Conservation (phyloP, 768 basidiomycete genomes). For the Pulveroboletus ravenelii region DNA sequence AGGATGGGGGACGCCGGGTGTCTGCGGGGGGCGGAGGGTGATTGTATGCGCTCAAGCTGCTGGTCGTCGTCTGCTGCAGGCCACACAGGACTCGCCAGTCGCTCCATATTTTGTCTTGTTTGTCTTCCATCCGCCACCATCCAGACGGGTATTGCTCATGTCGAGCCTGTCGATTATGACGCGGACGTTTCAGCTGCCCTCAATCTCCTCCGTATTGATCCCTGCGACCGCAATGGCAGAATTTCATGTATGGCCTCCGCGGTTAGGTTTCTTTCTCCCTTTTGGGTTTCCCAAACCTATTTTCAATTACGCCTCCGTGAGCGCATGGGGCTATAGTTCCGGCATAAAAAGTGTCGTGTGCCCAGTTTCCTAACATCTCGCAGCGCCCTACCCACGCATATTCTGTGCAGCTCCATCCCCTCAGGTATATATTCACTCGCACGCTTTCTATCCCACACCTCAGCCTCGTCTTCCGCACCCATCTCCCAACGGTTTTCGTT, state of each 20-base stretch:
- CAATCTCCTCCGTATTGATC: constrained; percentile 4
- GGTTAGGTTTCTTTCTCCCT: background rate
- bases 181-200: background rate
- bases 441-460: background rate
- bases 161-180: no score
- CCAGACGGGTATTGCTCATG: no score
- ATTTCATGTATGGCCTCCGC: background rate
- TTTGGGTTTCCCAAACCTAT: constrained; percentile 1
- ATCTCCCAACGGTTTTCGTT: no score
- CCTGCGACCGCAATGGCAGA: background rate
- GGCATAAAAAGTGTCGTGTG: constrained; percentile 28
- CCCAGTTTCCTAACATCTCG: constrained; percentile 2
- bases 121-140: constrained; percentile 19
- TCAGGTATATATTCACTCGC: constrained; percentile 3
- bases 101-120: constrained; percentile 31
- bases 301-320: constrained; percentile 14
- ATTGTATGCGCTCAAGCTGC: constrained; percentile 10
- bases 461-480: background rate
- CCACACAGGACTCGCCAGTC: constrained; percentile 1
- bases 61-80: constrained; percentile 5
- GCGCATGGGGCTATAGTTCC: constrained; percentile 2
- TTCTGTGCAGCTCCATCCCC: background rate
- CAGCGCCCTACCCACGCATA: background rate
- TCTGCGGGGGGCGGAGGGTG: background rate
- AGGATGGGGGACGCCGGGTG: background rate